Percentiles rank a stretch among this genome's conserved stretches.
Evolutionary conservation across 2,329 filamentous ascomycete species (phyloP).

Genomic region (Fusarium zealandicum): DNA sequence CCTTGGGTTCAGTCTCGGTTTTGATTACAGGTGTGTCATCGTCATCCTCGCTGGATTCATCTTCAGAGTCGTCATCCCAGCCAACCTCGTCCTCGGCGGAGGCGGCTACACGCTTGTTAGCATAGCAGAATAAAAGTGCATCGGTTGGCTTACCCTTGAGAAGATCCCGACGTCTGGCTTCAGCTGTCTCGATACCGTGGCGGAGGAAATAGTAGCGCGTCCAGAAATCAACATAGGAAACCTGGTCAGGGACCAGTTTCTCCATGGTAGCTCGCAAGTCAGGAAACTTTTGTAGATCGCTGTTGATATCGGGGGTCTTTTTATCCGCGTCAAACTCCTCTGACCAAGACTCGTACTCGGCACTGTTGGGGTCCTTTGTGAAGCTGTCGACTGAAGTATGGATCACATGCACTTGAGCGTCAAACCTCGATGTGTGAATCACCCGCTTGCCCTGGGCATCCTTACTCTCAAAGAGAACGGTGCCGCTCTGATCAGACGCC

Average conservation of each 20-base stretch:
- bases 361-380: conserved; percentile 77
- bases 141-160: conserved; percentile 74
- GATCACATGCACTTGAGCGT: conserved; percentile 94
- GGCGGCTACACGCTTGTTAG: conserved; percentile 58
- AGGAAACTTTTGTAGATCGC: conserved; percentile 83
- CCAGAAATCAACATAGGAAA: conserved; percentile 93
- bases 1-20: conserved; percentile 42
- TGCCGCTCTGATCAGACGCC: conserved; percentile 58
- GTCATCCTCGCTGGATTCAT: conserved; percentile 19
- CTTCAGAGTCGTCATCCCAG: conserved; percentile 76
- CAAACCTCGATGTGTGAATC: conserved; percentile 92
- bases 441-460: conserved; percentile 89
- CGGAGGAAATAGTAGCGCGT: conserved; percentile 93
- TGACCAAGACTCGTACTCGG: conserved; percentile 78
- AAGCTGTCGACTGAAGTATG: conserved; percentile 87
- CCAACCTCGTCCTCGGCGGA: conserved; percentile 74
- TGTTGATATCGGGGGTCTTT: conserved; percentile 84
- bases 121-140: background rate
- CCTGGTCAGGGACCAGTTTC: conserved; percentile 88
- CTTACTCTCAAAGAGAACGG: conserved; percentile 91
- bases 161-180: conserved; percentile 85
- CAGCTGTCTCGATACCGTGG: conserved; percentile 91
- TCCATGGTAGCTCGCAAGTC: conserved; percentile 92
- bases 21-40: conserved; percentile 15
- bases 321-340: conserved; percentile 78